Conservation (phyloP, 1,139 yeast genomes). For the Diutina sp. region DNA sequence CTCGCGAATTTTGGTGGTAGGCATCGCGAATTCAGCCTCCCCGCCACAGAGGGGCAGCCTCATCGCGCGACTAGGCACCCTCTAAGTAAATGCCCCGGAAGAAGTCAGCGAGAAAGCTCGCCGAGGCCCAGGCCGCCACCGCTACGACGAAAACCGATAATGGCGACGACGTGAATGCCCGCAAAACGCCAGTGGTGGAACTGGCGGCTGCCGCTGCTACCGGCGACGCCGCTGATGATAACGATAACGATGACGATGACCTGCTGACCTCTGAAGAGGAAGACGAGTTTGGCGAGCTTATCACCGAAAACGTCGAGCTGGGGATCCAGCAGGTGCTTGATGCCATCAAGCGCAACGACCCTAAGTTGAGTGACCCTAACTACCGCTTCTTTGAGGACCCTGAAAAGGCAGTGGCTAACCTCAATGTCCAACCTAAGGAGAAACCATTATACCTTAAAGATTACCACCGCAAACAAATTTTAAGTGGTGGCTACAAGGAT, state of each 20-base stretch:
- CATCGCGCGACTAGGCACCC: neutral
- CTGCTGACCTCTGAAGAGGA: constrained; percentile 54
- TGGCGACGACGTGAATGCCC: no score
- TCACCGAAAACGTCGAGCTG: constrained; percentile 74
- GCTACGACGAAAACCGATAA: neutral
- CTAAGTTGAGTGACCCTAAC: constrained; percentile 48
- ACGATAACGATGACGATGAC: constrained; percentile 7
- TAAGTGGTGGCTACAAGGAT: constrained; percentile 45
- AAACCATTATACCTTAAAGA: constrained; percentile 87
- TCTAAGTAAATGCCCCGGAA: constrained; percentile 62
- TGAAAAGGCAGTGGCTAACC: constrained; percentile 14
- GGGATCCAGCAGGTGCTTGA: constrained; percentile 64
- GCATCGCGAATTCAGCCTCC: no score
- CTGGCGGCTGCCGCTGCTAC: neutral
- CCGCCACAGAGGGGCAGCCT: neutral
- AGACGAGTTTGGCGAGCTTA: constrained; percentile 82
- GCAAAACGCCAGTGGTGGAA: neutral
- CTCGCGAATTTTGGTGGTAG: no score
- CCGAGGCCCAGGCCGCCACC: constrained; percentile 6
- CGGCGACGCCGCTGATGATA: constrained; percentile 3
- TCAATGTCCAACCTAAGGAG: constrained; percentile 22
- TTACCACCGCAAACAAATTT: constrained; percentile 73
- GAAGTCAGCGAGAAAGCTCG: constrained; percentile 66
- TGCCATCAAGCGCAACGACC: constrained; percentile 58
- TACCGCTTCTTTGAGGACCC: constrained; percentile 63